These are phyloP conservation scores for Adansonia gregorii DNA, from an alignment of 441 rosid genomes.

Conservation along the genomic window DNA sequence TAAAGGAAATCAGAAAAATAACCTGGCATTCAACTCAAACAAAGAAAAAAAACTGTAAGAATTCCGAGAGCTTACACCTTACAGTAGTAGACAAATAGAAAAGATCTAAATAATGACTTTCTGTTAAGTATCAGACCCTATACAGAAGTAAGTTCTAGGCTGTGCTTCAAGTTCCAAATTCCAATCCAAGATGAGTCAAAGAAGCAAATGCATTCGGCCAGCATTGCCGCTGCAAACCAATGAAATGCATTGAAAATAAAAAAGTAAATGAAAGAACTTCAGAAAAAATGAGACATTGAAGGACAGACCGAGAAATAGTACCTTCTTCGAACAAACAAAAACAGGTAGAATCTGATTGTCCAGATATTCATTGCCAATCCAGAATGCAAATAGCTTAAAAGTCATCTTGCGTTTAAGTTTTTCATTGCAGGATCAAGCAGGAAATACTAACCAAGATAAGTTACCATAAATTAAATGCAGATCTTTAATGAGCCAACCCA, in stretches of 20 bases:
- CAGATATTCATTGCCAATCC: constrained; percentile 13
- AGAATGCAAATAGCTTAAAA: constrained; percentile 9
- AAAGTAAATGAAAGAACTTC: neutral
- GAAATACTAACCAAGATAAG: neutral
- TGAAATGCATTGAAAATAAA: constrained; percentile 20
- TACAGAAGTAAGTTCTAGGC: constrained; percentile 21
- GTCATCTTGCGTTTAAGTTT: constrained; percentile 5
- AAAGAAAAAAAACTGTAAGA: constrained; percentile 10
- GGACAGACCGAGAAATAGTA: constrained; percentile 13
- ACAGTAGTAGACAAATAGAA: constrained; percentile 13
- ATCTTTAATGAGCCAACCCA: constrained; percentile 12
- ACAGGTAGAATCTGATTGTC: constrained; percentile 18
- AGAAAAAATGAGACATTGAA: neutral
- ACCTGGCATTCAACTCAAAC: constrained; percentile 21
- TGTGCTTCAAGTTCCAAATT: constrained; percentile 22
- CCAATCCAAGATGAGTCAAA: constrained; percentile 27
- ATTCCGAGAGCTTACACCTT: constrained; percentile 14
- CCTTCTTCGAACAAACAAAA: constrained; percentile 4
- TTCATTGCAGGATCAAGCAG: neutral
- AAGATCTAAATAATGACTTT: constrained; percentile 20
- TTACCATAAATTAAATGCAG: neutral
- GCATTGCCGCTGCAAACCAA: constrained; percentile 24
- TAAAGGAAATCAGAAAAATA: neutral
- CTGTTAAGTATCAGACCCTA: constrained; percentile 27
- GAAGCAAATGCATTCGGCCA: constrained; percentile 21